A percentile compares a stretch with the other conserved stretches of the same genome.
These are phyloP conservation scores for Malus sylvestris DNA, from an alignment of 306 rosid genomes.

Conservation along the genomic window DNA sequence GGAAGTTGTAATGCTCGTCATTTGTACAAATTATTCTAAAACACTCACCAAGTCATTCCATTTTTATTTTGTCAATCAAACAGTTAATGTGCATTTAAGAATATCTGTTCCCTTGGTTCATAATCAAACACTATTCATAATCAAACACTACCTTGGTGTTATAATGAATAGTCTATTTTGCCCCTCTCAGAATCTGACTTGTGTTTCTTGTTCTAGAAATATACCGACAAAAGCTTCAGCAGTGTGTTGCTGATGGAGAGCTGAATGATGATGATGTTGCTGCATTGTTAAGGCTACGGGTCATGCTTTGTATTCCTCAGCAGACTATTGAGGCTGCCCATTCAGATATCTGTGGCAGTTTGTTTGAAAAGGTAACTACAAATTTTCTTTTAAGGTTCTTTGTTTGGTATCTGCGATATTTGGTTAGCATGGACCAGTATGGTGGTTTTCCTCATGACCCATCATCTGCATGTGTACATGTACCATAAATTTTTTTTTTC, in stretches of 20 bases:
- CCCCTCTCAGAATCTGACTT: conserved; percentile 24
- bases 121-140: not conserved
- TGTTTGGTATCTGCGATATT: not conserved
- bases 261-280: conserved; percentile 73
- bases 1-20: not conserved
- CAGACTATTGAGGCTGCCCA: conserved; percentile 87
- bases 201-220: conserved; percentile 46
- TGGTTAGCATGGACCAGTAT: not conserved
- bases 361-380: conserved; percentile 77
- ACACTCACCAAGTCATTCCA: not conserved
- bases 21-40: not conserved
- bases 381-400: conserved; percentile 8
- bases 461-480: not conserved
- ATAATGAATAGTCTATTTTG: not conserved
- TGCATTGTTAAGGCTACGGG: conserved; percentile 79
- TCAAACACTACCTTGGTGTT: not conserved
- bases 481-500: not conserved
- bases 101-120: not conserved
- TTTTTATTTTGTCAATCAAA: not conserved
- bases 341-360: conserved; percentile 86
- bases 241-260: conserved; percentile 84
- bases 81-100: not conserved
- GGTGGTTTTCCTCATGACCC: not conserved
- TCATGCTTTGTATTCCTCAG: conserved; percentile 89
- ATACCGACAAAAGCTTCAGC: conserved; percentile 95